A percentile compares a stretch with the other conserved stretches of the same genome.
phyloP scores from a whole-genome alignment of 257 asterid species.

The Salvia rosmarinus region DNA sequence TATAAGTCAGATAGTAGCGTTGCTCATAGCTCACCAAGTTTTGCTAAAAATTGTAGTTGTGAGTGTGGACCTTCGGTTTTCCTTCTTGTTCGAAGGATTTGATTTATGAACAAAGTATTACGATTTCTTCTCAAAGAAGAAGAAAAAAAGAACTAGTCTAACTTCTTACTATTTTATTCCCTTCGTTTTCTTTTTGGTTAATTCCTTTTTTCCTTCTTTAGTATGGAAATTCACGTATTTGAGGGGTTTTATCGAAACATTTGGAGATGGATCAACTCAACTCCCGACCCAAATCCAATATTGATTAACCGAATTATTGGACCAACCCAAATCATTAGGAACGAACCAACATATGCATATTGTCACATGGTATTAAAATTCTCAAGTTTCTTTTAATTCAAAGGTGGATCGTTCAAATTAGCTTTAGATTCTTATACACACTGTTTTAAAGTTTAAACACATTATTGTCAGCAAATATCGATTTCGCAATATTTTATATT shows the following conservation, averaged over 20 bases:
- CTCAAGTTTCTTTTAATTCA: not conserved
- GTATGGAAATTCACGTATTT: too few relatives aligned
- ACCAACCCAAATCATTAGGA: not conserved
- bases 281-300: not conserved
- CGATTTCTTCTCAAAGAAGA: too few relatives aligned
- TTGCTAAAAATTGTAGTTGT: too few relatives aligned
- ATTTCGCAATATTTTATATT: not conserved
- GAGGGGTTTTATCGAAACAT: not conserved
- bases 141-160: too few relatives aligned
- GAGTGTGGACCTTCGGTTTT: too few relatives aligned
- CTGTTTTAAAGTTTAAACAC: not conserved
- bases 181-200: too few relatives aligned
- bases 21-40: too few relatives aligned
- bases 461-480: not conserved
- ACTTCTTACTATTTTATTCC: too few relatives aligned
- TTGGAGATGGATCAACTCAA: not conserved
- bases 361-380: conserved; percentile 6
- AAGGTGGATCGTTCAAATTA: not conserved
- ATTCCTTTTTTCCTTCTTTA: too few relatives aligned
- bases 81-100: too few relatives aligned
- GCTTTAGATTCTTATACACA: not conserved
- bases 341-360: not conserved
- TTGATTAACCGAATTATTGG: not conserved
- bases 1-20: too few relatives aligned
- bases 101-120: too few relatives aligned